These are phyloP conservation scores for Lumnitzera littorea DNA, from an alignment of 345 rosid genomes.

Conservation along the genomic window DNA sequence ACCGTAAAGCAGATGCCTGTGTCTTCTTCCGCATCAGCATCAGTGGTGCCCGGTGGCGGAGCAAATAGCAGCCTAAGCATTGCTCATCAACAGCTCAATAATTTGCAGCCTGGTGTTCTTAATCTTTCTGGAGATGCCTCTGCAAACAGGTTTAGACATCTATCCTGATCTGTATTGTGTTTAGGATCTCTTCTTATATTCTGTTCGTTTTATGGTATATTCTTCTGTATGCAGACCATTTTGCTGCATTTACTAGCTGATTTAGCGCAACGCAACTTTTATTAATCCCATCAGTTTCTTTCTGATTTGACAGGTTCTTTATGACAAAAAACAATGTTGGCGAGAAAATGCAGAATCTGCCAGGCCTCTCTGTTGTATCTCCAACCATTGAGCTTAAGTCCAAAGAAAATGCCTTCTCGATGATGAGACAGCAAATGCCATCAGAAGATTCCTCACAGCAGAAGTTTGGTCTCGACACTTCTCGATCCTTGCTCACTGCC, in stretches of 20 bases:
- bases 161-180: not conserved
- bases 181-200: too few species aligned
- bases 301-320: constrained; percentile 32
- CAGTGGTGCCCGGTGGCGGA: constrained; percentile 33
- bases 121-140: constrained; percentile 1
- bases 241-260: not conserved
- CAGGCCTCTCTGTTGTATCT: constrained; percentile 21
- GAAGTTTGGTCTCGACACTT: constrained; percentile 36
- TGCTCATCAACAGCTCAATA: constrained; percentile 43
- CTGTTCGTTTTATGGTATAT: too few species aligned
- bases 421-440: constrained; percentile 23
- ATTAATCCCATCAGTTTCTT: not conserved
- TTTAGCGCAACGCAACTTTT: too few species aligned
- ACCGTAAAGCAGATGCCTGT: constrained; percentile 21
- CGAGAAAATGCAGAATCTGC: constrained; percentile 23
- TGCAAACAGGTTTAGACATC: not conserved
- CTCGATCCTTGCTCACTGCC: constrained; percentile 41
- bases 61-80: constrained; percentile 29
- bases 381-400: constrained; percentile 22
- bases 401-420: constrained; percentile 27
- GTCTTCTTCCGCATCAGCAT: constrained; percentile 18
- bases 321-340: constrained; percentile 19
- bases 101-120: constrained; percentile 28
- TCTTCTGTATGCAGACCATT: too few species aligned
- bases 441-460: constrained; percentile 19